Conservation (phyloP, 2,329 filamentous ascomycete genomes). For the Pseudocercospora cruenta region DNA sequence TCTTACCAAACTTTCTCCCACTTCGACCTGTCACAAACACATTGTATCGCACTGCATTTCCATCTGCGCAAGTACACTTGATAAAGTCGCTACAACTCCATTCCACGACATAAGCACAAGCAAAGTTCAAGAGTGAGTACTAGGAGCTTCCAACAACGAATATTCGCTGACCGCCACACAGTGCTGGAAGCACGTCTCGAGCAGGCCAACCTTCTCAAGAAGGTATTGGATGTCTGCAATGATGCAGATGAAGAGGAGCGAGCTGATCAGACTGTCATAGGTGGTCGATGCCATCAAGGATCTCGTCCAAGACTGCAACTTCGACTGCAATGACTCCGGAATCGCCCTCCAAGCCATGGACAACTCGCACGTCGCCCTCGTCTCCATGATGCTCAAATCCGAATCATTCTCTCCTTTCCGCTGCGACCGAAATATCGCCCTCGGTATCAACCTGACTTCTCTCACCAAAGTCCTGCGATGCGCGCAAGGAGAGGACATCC, state of each 20-base stretch:
- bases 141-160: not conserved
- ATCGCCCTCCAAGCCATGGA: constrained; percentile 99
- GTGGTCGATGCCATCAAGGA: constrained; percentile 99
- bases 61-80: not conserved
- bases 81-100: not conserved
- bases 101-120: not conserved
- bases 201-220: constrained; percentile 92
- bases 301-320: constrained; percentile 99
- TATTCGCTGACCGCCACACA: constrained; percentile 38
- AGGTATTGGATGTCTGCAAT: constrained; percentile 59
- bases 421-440: constrained; percentile 97
- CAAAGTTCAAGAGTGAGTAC: constrained; percentile 20
- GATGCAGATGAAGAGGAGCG: not conserved
- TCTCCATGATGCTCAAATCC: constrained; percentile 97
- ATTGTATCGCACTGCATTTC: not conserved
- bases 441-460: constrained; percentile 94
- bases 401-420: constrained; percentile 94
- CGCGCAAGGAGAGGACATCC: constrained; percentile 88
- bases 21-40: not conserved
- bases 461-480: constrained; percentile 96
- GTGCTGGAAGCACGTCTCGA: constrained; percentile 98
- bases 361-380: constrained; percentile 98
- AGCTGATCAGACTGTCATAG: constrained; percentile 52
- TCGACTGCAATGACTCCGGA: constrained; percentile 99
- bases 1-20: not conserved